Conservation (phyloP, 2,329 filamentous ascomycete species). For the Exophiala calicioides region DNA sequence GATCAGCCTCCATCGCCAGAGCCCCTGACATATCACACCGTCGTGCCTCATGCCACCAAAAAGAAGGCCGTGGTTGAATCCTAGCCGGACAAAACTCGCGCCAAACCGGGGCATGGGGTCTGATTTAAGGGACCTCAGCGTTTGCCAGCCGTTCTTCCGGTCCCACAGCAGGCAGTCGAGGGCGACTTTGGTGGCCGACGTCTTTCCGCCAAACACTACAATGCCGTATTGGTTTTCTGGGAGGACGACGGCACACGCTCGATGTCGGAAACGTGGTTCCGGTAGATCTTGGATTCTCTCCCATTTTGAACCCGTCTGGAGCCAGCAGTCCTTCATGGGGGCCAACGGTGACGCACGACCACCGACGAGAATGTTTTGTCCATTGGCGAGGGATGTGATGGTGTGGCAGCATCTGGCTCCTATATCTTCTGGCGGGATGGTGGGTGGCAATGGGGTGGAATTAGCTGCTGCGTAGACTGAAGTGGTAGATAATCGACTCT, state of each 20-base stretch:
- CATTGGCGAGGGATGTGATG: constrained; percentile 63
- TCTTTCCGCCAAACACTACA: constrained; percentile 65
- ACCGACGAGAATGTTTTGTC: constrained; percentile 67
- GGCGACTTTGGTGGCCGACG: constrained; percentile 51
- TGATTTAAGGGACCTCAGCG: constrained; percentile 38
- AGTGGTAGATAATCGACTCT: constrained; percentile 50
- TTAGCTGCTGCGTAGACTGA: constrained; percentile 49
- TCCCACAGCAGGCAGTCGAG: constrained; percentile 58
- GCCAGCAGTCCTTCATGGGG: constrained; percentile 73
- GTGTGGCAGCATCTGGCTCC: constrained; percentile 70
- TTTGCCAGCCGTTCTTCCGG: constrained; percentile 53
- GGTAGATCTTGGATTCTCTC: constrained; percentile 65
- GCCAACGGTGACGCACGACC: constrained; percentile 75
- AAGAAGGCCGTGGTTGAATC: constrained; percentile 60
- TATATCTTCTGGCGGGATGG: constrained; percentile 43
- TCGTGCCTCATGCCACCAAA: constrained; percentile 70
- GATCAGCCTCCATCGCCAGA: constrained; percentile 65
- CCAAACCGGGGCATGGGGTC: constrained; percentile 57
- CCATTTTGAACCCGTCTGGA: constrained; percentile 67
- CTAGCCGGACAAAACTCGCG: constrained; percentile 48
- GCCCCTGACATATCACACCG: constrained; percentile 62
- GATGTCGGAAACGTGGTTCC: constrained; percentile 73
- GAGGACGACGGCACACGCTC: constrained; percentile 53
- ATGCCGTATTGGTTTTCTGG: constrained; percentile 44
- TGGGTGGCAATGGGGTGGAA: constrained; percentile 51